Conservation (phyloP, 306 rosid species). For the apple (Malus domestica) region ASM211411v1 NC_041796.1:30890001-30890500, state of each 20-base stretch:
- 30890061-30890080: too few relatives aligned
- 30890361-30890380: constrained; percentile 12
- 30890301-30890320: constrained; percentile 28
- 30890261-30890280: constrained; percentile 25
- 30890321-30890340: constrained; percentile 17
- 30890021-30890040: too few relatives aligned
- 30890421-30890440: constrained; percentile 27
- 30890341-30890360: constrained; percentile 7
- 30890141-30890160: too few relatives aligned
- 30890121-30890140: too few relatives aligned
- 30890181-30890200: too few relatives aligned
- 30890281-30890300: constrained; percentile 1
- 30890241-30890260: constrained; percentile 1
- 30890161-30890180: too few relatives aligned
- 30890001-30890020: too few relatives aligned
- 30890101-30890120: too few relatives aligned
- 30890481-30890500: not conserved
- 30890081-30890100: too few relatives aligned
- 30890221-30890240: constrained; percentile 20
- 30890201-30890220: constrained; percentile 16
- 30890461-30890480: constrained; percentile 14
- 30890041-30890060: too few relatives aligned
- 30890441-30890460: constrained; percentile 33
- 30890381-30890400: constrained; percentile 18
- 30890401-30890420: constrained; percentile 21